A percentile compares a stretch with the other conserved stretches of the same genome.
Conservation (phyloP, 2,329 filamentous ascomycete species). For the Cladosporium sp. region DNA sequence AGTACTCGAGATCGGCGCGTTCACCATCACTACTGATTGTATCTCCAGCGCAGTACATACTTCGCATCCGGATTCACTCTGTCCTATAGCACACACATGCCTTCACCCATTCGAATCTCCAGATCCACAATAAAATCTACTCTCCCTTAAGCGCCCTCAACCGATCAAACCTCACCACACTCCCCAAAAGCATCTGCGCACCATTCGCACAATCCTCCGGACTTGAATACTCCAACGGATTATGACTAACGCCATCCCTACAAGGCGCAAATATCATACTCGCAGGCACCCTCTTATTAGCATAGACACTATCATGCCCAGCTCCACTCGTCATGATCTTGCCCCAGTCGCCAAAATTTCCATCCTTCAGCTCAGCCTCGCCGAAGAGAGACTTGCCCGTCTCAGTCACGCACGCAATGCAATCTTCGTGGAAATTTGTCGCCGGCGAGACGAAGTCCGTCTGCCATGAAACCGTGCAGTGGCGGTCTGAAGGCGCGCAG, state of each 20-base stretch:
- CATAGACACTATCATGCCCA: constrained; percentile 56
- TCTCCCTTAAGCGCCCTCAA: constrained; percentile 30
- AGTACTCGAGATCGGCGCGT: too few relatives aligned
- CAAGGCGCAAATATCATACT: constrained; percentile 49
- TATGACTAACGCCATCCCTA: constrained; percentile 45
- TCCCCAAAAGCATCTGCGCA: constrained; percentile 47
- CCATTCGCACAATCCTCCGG: constrained; percentile 45
- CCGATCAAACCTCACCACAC: constrained; percentile 47
- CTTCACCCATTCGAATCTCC: too few relatives aligned
- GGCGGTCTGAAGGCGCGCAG: constrained; percentile 28
- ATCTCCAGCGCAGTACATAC: too few relatives aligned
- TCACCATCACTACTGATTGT: too few relatives aligned
- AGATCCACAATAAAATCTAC: neutral
- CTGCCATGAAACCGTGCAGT: constrained; percentile 53
- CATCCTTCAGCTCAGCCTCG: constrained; percentile 38
- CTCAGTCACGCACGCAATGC: constrained; percentile 60
- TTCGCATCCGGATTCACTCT: too few relatives aligned
- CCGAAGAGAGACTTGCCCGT: constrained; percentile 54
- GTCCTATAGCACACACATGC: too few relatives aligned
- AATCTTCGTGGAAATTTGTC: constrained; percentile 62
- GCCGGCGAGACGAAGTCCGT: constrained; percentile 61
- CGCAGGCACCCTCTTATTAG: constrained; percentile 42
- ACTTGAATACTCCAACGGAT: constrained; percentile 43
- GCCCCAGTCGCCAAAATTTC: constrained; percentile 28
- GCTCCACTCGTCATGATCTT: constrained; percentile 59